A percentile compares a stretch with the other conserved stretches of the same genome.
phyloP scores from a whole-genome alignment of 495 filamentous ascomycete genomes.

The Lichina pygmaea region DNA sequence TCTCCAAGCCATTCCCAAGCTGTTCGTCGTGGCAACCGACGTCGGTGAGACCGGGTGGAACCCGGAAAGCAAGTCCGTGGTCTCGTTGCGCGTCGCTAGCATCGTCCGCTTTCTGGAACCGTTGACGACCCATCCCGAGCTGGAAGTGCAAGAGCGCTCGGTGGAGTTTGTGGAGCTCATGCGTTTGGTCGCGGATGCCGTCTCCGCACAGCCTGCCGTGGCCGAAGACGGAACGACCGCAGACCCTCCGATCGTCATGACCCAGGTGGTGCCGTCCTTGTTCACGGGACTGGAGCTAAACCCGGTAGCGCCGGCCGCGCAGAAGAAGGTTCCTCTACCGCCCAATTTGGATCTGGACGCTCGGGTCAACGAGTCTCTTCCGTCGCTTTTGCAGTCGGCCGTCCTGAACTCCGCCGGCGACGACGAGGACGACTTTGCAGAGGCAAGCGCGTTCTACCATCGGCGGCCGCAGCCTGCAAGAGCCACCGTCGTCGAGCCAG shows the following conservation, averaged over 20 bases:
- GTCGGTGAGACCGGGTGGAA: constrained; percentile 5
- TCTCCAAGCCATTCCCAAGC: constrained; percentile 67
- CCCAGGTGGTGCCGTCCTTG: constrained; percentile 63
- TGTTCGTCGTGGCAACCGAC: constrained; percentile 39
- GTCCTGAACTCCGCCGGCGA: constrained; percentile 19
- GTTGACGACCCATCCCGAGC: constrained; percentile 47
- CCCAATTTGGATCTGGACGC: constrained; percentile 43
- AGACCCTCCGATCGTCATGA: constrained; percentile 54
- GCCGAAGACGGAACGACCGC: constrained; percentile 18
- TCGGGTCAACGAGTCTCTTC: constrained; percentile 55
- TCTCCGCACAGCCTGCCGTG: constrained; percentile 24
- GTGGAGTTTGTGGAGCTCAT: constrained; percentile 81
- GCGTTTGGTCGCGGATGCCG: constrained; percentile 57
- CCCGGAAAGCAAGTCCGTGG: constrained; percentile 12
- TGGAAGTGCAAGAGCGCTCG: constrained; percentile 89
- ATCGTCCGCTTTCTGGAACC: constrained; percentile 60
- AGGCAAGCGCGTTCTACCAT: constrained; percentile 53
- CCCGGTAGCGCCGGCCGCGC: constrained; percentile 59
- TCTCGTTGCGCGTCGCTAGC: constrained; percentile 47
- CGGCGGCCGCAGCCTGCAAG: constrained; percentile 10
- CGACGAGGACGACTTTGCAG: constrained; percentile 23
- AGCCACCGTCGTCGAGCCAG: constrained; percentile 14
- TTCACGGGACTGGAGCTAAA: constrained; percentile 74
- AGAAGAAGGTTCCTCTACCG: constrained; percentile 66
- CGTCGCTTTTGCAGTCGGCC: constrained; percentile 29